Evolutionary conservation across 1,284 basidiomycete genomes (phyloP).

Genomic region (Pseudozyma flocculosa): DNA sequence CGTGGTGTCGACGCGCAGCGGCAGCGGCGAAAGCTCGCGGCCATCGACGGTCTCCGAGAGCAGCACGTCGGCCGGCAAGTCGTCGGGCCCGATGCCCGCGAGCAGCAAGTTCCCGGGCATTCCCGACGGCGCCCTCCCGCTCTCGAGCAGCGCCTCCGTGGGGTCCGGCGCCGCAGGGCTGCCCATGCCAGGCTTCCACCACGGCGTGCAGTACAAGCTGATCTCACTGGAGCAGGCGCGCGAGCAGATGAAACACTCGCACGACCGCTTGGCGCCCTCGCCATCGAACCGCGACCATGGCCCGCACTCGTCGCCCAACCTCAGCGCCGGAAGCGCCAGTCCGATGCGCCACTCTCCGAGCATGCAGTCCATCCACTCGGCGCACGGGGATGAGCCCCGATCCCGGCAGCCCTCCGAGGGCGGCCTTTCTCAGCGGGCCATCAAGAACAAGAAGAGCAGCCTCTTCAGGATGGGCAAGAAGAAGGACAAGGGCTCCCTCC

Average conservation of each 20-base stretch:
- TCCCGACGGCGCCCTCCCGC: neutral
- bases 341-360: neutral
- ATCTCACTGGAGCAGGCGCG: conserved; percentile 47
- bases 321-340: neutral
- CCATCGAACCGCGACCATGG: neutral
- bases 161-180: no score
- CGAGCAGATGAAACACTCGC: conserved; percentile 13
- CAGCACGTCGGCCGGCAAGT: neutral
- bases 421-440: neutral
- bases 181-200: conserved; percentile 25
- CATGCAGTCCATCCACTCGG: conserved; percentile 4
- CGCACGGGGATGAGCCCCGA: neutral
- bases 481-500: conserved; percentile 13
- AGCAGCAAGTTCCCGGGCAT: neutral
- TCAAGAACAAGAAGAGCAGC: conserved; percentile 51
- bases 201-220: conserved; percentile 49
- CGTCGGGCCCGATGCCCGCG: no score
- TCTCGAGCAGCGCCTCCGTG: neutral
- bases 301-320: neutral
- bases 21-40: neutral
- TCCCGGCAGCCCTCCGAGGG: neutral
- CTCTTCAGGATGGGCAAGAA: conserved; percentile 48
- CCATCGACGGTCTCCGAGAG: neutral
- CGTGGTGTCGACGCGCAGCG: no score
- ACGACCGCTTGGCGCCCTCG: neutral